Base-by-base conservation (phyloP, 1,139 yeast species). In the Yamadazyma friedrichii region DNA sequence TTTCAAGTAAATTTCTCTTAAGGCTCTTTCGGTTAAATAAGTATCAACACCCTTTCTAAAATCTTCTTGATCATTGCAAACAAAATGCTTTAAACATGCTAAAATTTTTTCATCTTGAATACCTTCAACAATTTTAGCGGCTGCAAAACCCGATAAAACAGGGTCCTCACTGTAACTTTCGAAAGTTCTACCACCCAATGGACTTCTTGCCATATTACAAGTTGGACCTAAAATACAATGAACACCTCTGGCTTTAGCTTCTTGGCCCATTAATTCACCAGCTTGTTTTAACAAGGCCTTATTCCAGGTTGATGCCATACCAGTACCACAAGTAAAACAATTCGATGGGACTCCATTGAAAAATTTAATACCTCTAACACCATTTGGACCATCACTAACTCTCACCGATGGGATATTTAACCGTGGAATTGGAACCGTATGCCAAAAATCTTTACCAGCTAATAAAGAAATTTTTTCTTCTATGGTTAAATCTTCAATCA, bases 91-190 rank as follows among this genome's bases (percentile, higher is more conserved):
- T 48, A 79, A 65, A 35, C 82, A 73, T 6, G 85, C 83, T 39
- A 72, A 74, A 42, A 80, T 66, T 34, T 76, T 70, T 40, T 67
- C 62, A 33, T 63, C 57, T 57, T 81, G 85, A 42, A 80, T 74
- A 41, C 86, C 87, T 34, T 66, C 62, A 46, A 80, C 64, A 34
- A 78, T 62, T 13, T 67, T 58, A 20, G 77, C 65, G 28, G 85
- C 74, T 13, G 73, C 65, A 33, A 65, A 56, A 34, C 86, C 86
- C 11, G 81, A 67, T 34, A 80, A 62, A 28, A 69, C 64, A 4
- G 85, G 85, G 53, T 81, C 86, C 59, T 80, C 86, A 25, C 80
- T 65, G 58, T 76, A 81, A 29, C 80, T 71, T 57, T 81, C 87
- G 52, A 80, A 81, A 1, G 79, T 78, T 44, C 86, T 62, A n/a